Evolutionary conservation across 2,329 filamentous ascomycete species (phyloP).

Genomic region (Gnomoniopsis smithogilvyi): DNA sequence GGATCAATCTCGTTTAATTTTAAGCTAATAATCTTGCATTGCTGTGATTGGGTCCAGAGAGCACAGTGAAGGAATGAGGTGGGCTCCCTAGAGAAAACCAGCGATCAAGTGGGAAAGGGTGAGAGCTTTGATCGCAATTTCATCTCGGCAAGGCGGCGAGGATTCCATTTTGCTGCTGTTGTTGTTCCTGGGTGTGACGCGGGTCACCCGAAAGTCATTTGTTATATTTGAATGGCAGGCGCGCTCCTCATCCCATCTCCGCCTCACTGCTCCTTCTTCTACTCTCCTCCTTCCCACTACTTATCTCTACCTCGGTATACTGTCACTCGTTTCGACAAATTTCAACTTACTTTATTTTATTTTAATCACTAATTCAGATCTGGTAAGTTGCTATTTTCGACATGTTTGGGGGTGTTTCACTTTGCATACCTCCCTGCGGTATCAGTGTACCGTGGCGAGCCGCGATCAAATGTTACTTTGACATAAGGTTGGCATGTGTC

Average conservation of each 20-base stretch:
- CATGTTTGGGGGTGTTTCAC: not conserved
- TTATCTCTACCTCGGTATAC: not conserved
- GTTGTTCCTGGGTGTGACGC: no score
- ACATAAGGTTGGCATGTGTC: no score
- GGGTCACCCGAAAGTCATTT: no score
- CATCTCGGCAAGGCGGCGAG: not conserved
- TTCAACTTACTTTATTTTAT: not conserved
- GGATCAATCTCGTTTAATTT: conserved; percentile 17
- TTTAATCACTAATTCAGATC: not conserved
- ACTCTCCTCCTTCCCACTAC: not conserved
- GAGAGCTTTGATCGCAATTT: not conserved
- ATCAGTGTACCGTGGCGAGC: not conserved
- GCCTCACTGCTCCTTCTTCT: not conserved
- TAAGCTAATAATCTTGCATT: conserved; percentile 6
- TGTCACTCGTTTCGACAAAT: not conserved
- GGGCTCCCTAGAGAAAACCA: not conserved
- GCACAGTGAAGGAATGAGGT: not conserved
- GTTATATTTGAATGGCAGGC: not conserved
- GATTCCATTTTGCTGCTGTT: not conserved
- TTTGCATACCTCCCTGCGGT: not conserved
- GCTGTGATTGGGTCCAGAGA: not conserved
- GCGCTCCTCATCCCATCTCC: not conserved
- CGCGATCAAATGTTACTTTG: no score
- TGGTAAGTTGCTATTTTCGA: not conserved
- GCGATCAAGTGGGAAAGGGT: not conserved